Percentiles rank a stretch among this genome's conserved stretches.
Evolutionary conservation across 2,329 filamentous ascomycete genomes (phyloP).

Genomic region (Microascus cirrosus): DNA sequence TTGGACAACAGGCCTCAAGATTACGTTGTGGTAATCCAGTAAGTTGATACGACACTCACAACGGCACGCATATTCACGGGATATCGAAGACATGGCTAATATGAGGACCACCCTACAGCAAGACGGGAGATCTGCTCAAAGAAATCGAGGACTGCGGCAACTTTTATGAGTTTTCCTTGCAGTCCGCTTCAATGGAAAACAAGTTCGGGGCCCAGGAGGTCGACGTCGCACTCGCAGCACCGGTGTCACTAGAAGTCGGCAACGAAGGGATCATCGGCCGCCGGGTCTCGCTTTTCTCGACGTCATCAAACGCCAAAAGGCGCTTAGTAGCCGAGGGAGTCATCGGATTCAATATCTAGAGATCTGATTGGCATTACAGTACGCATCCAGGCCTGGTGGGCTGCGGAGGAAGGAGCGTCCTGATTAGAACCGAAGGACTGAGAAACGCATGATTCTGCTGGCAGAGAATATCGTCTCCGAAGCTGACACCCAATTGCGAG

Average conservation of each 20-base stretch:
- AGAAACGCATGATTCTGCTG: too few species aligned
- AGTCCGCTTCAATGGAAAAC: neutral
- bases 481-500: too few species aligned
- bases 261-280: constrained; percentile 35
- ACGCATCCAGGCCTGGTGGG: too few species aligned
- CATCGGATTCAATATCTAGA: constrained; percentile 28
- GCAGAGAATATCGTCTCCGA: too few species aligned
- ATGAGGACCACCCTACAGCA: neutral
- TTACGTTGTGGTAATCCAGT: constrained; percentile 33
- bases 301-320: constrained; percentile 12
- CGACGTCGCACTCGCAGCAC: constrained; percentile 17
- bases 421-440: too few species aligned
- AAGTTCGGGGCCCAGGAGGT: neutral
- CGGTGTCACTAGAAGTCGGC: constrained; percentile 31
- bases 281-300: constrained; percentile 25
- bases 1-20: constrained; percentile 5
- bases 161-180: constrained; percentile 1
- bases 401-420: too few species aligned
- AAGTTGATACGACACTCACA: too few species aligned
- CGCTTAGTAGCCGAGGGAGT: constrained; percentile 32
- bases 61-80: neutral
- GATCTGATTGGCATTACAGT: neutral
- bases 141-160: constrained; percentile 1
- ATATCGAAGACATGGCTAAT: neutral
- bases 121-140: neutral